Percentiles rank a stretch among this genome's conserved stretches.
phyloP scores from a whole-genome alignment of 306 rosid genomes.

The Vicia faba region DNA sequence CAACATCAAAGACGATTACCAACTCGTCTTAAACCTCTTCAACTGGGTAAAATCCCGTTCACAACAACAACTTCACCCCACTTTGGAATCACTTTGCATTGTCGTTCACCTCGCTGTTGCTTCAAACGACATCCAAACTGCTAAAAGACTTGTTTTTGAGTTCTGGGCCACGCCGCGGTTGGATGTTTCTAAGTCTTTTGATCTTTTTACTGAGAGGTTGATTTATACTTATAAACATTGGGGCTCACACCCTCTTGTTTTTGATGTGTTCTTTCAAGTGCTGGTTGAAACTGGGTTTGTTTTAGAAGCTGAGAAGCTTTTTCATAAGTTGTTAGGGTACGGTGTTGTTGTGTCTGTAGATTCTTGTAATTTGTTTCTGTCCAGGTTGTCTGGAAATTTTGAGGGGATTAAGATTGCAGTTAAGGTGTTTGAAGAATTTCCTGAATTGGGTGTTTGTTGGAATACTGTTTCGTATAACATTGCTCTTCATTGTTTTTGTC shows the following conservation, averaged over 20 bases:
- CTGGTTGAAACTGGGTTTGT: slow-evolving; percentile 69
- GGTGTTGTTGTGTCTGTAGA: slow-evolving; percentile 67
- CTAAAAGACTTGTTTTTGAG: slow-evolving; percentile 58
- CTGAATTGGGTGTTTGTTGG: slow-evolving; percentile 71
- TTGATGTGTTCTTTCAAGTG: slow-evolving; percentile 74
- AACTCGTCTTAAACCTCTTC: slow-evolving; percentile 62
- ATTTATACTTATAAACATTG: slow-evolving; percentile 84
- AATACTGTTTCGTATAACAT: slow-evolving; percentile 65
- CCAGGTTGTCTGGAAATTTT: slow-evolving; percentile 48
- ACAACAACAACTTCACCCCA: slow-evolving; percentile 40
- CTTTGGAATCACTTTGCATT: slow-evolving; percentile 73
- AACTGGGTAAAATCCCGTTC: slow-evolving; percentile 51
- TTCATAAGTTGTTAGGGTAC: slow-evolving; percentile 61
- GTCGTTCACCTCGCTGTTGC: slow-evolving; percentile 67
- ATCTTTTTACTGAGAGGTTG: slow-evolving; percentile 56
- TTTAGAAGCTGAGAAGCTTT: slow-evolving; percentile 60
- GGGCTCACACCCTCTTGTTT: slow-evolving; percentile 76
- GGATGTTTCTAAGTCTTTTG: slow-evolving; percentile 40
- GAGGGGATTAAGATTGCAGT: slow-evolving; percentile 52
- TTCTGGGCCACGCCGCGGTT: slow-evolving; percentile 60
- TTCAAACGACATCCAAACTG: slow-evolving; percentile 62
- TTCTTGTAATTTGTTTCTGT: slow-evolving; percentile 76
- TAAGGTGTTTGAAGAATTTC: slow-evolving; percentile 61
- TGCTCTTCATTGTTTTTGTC: slow-evolving; percentile 66
- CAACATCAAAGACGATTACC: slow-evolving; percentile 58